Evolutionary conservation across 371 early-diverging fungal genomes (phyloP).

Genomic region (Mucor irregularis): DNA sequence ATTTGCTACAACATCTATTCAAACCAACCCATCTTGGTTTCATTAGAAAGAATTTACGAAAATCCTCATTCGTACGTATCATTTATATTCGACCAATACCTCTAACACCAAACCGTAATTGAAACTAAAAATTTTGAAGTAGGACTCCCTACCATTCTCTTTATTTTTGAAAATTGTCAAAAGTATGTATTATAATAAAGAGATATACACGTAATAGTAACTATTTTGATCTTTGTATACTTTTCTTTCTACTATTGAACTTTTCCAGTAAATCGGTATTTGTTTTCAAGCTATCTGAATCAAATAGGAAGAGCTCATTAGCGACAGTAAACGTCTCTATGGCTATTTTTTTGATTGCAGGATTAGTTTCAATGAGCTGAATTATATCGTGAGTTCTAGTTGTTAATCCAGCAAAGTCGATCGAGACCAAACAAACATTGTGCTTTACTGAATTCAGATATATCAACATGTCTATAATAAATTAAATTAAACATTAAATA

Average conservation of each 20-base stretch:
- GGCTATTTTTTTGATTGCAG: slow-evolving; percentile 12
- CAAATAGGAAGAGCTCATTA: slow-evolving; percentile 13
- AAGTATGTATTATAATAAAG: no score
- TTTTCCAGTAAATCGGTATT: slow-evolving; percentile 6
- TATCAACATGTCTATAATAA: no score
- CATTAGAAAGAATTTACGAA: slow-evolving; percentile 9
- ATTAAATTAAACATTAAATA: no score
- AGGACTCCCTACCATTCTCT: no score
- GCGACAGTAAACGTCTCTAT: slow-evolving; percentile 10
- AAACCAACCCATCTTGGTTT: slow-evolving; percentile 16
- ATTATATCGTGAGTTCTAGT: slow-evolving; percentile 11
- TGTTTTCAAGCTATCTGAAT: slow-evolving; percentile 3
- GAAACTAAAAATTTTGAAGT: no score
- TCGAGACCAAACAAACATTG: slow-evolving; percentile 18
- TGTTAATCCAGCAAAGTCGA: slow-evolving; percentile 20
- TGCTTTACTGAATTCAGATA: slow-evolving; percentile 15
- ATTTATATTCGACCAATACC: no score
- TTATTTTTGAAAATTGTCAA: no score
- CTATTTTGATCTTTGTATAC: slow-evolving; percentile 9
- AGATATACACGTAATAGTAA: no score
- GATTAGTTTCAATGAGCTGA: slow-evolving; percentile 6
- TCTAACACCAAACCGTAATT: no score
- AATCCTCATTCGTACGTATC: slow-evolving; percentile 3
- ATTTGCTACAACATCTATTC: slow-evolving; percentile 16
- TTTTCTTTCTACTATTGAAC: slow-evolving; percentile 5